Base-by-base conservation (phyloP, 805 yeast species). In the Sungouiozyma ichnusensis region DNA sequence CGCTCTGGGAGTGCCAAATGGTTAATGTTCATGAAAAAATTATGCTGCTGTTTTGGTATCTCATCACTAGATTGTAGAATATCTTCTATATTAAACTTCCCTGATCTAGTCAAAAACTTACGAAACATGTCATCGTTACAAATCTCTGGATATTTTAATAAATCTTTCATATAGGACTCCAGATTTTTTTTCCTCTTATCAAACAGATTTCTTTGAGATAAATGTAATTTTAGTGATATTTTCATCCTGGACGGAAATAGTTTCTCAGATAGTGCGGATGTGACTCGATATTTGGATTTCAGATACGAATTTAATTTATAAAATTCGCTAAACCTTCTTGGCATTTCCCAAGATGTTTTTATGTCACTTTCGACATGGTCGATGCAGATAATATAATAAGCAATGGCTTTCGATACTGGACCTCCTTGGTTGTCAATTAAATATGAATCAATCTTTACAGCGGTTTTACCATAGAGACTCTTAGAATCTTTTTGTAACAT, bases 301-400 rank as follows among this genome's bases (percentile, higher is more conserved):
- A 88, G 62, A 47, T 82, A 77, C 46, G 75, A 76, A 54, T 88
- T 78, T 29, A 88, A 65, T 47, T 72, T 74, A 60, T 71, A 78
- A 58, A 88, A 88, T 55, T 90, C 96, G 51, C 84, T 84, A 55
- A 79, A 88, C 44, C 97, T 67, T 50, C 96, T 66, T 0, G 95
- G 90, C n/a, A 87, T 83, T 41, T 85, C 77, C 97, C 97, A 90
- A 0, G 85, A 82, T 0, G 88, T 85, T 2, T 74, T 66, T 4
- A 71, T 69, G 2, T 66, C 69, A 2, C 73, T 74, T 5, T 62
- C 62, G 8, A 53, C 64, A 56, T 78, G 80, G 41, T 77, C 79
- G 3, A 90, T 85, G 51, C 81, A 86, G 24, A 90, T 80, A 20
- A 85, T 72, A 60, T 88, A 88, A 39, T 83, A 65, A 3, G 77